Base-by-base conservation (phyloP, 2,329 filamentous ascomycete genomes). In the Venturia aucupariae region DNA sequence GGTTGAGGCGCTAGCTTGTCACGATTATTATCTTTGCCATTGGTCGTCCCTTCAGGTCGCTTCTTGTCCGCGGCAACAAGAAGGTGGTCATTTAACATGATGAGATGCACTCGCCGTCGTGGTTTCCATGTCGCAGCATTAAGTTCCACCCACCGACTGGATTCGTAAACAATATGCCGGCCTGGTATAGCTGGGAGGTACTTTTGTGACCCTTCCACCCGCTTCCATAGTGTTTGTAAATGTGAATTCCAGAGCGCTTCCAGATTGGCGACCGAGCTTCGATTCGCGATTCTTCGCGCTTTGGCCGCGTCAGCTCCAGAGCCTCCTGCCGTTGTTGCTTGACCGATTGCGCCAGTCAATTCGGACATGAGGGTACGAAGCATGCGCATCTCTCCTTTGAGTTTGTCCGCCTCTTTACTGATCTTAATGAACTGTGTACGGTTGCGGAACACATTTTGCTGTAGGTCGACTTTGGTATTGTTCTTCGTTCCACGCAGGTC, bases 391-490 rank as follows among this genome's bases (percentile, higher is more conserved):
- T 99, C 94, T 64, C 86, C 86, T 77, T 97, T 97, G 65, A 99
- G 85, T 78, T 96, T 97, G 77, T 99, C 94, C 1, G 95, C 94
- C 78, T 99, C 94, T 77, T 97, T 97, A 74, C 92, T 97, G 75
- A 99, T 97, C 76, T 96, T 96, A 81, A 99, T 97, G 73, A 99
- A 99, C 72, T 97, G 94, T 0, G 91, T 96, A 60, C 94, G 87
- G 76, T 99, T 99, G 75, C 97, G 92, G 76, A 96, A 93, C 61
- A 99, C 89, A 76, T 92, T 97, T 72, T 95, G 90, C 75, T 97
- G 93, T 27, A 99, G 81, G 70, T 97, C 92, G 60, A 86, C 83
- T 5, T 89, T 88, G 10, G 91, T 92, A 64, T 90, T 85, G 68
- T 84, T 83, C 75, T 93, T 93, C 65, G 94, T 81, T 70, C 88